Percentiles rank a stretch among this genome's conserved stretches.
Conservation (phyloP, 768 basidiomycete species). For the Amanita exitialis region DNA sequence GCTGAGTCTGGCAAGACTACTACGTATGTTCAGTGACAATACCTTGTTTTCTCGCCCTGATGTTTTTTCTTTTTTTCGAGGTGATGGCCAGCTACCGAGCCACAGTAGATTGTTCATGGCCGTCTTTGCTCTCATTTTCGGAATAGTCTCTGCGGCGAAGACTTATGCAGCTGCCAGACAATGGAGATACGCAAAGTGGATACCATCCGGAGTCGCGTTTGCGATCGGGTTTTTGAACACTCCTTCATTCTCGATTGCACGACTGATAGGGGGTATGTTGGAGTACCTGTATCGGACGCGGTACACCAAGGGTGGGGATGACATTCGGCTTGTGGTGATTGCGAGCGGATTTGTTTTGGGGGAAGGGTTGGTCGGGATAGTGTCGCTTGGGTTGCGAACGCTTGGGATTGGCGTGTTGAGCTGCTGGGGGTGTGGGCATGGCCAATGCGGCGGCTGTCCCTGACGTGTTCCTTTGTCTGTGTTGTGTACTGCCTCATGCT, state of each 20-base stretch:
- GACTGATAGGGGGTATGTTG: conserved; percentile 78
- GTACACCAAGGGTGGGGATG: conserved; percentile 39
- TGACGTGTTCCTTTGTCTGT: conserved; percentile 8
- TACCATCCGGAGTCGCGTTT: conserved; percentile 90
- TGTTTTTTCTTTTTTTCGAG: conserved; percentile 27
- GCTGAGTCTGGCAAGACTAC: conserved; percentile 65
- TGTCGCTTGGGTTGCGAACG: conserved; percentile 66
- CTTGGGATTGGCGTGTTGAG: conserved; percentile 66
- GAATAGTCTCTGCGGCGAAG: conserved; percentile 56
- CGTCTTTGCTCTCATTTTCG: conserved; percentile 64
- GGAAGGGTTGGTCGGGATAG: conserved; percentile 83
- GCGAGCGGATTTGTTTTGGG: conserved; percentile 96
- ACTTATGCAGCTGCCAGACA: conserved; percentile 40
- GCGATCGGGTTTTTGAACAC: conserved; percentile 95
- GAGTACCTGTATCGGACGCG: conserved; percentile 60
- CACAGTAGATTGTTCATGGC: conserved; percentile 74
- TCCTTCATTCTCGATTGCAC: conserved; percentile 87
- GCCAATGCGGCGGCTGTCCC: conserved; percentile 63
- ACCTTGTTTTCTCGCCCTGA: conserved; percentile 8
- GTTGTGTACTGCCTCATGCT: conserved; percentile 13
- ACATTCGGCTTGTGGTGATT: conserved; percentile 74
- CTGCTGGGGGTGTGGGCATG: conserved; percentile 82
- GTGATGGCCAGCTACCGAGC: conserved; percentile 74
- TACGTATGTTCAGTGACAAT: conserved; percentile 39
- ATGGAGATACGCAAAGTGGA: conserved; percentile 56